phyloP scores from a whole-genome alignment of 345 rosid species.

The Stellera chamaejasme region DNA sequence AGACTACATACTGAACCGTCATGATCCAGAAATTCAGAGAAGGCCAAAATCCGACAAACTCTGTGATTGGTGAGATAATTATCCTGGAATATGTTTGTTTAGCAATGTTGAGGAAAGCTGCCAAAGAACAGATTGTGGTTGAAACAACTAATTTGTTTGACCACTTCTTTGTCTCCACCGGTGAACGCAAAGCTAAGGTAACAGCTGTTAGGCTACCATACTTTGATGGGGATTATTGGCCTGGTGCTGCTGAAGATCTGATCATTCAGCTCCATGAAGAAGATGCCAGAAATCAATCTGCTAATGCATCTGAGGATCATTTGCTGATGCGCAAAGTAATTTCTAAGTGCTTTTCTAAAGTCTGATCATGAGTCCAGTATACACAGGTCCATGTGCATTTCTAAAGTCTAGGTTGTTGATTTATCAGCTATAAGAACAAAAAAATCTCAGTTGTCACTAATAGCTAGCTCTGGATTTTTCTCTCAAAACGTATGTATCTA shows the following conservation, averaged over 20 bases:
- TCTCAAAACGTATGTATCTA: not conserved
- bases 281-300: constrained; percentile 86
- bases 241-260: constrained; percentile 98
- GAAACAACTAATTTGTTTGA: constrained; percentile 82
- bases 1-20: constrained; percentile 95
- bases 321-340: constrained; percentile 92
- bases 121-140: constrained; percentile 74
- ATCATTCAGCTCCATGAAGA: constrained; percentile 87
- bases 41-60: constrained; percentile 98
- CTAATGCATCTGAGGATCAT: constrained; percentile 86
- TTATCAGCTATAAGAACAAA: too few relatives aligned
- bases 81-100: constrained; percentile 15
- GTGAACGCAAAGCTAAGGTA: constrained; percentile 89
- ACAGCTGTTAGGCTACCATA: constrained; percentile 98
- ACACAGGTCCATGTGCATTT: too few relatives aligned
- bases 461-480: not conserved
- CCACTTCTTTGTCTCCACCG: constrained; percentile 75
- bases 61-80: constrained; percentile 82
- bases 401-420: too few relatives aligned
- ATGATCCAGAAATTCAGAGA: constrained; percentile 94
- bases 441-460: not conserved
- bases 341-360: not conserved
- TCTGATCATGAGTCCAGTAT: too few relatives aligned
- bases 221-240: constrained; percentile 99
- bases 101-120: constrained; percentile 81